phyloP scores from a whole-genome alignment of 192 early-diverging fungal genomes.

The Coemansia sp. region DNA sequence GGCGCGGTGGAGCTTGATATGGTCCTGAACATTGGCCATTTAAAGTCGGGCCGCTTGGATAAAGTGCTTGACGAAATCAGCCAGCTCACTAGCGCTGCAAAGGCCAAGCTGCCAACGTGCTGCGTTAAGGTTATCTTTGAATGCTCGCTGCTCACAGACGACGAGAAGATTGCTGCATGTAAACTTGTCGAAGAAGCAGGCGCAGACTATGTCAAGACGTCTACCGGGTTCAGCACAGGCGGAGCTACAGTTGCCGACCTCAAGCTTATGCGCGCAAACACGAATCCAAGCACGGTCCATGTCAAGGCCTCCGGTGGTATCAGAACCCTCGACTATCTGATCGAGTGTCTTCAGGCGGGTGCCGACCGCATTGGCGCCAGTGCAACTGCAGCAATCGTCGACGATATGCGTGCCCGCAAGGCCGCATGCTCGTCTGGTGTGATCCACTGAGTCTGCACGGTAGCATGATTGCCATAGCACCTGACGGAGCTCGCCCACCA shows the following conservation, averaged over 20 bases:
- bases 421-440: not conserved
- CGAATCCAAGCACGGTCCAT: conserved; percentile 30
- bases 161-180: conserved; percentile 57
- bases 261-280: conserved; percentile 55
- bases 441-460: not conserved
- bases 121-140: conserved; percentile 66
- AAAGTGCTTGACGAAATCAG: conserved; percentile 54
- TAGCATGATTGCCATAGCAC: too few relatives aligned
- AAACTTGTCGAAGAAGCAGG: conserved; percentile 49
- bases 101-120: conserved; percentile 42
- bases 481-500: too few relatives aligned
- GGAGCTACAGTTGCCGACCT: conserved; percentile 58
- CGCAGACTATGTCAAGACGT: conserved; percentile 65
- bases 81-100: conserved; percentile 39
- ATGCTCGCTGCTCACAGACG: conserved; percentile 58
- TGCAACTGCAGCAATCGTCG: conserved; percentile 57
- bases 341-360: conserved; percentile 56
- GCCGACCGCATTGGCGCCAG: conserved; percentile 61
- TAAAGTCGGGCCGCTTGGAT: conserved; percentile 50
- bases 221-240: conserved; percentile 59
- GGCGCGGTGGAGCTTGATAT: conserved; percentile 64
- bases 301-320: conserved; percentile 67
- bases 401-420: conserved; percentile 53
- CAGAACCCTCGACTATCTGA: conserved; percentile 57
- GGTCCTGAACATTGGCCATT: conserved; percentile 59